These are phyloP conservation scores for Teratosphaeria gauchensis DNA, from an alignment of 2,329 filamentous ascomycete species.

Conservation along the genomic window DNA sequence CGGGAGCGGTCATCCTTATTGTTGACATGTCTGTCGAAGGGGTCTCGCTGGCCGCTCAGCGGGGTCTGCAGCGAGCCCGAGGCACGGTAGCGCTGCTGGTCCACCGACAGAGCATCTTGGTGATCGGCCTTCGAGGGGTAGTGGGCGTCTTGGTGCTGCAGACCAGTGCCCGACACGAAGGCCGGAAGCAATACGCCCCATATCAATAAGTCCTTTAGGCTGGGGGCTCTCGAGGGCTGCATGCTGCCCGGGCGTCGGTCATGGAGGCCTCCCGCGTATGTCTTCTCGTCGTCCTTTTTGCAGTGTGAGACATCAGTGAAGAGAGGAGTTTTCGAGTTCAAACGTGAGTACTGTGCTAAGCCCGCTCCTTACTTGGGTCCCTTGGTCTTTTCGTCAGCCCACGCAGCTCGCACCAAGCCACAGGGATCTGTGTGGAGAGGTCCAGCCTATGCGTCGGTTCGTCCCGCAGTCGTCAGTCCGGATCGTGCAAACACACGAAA, in stretches of 20 bases:
- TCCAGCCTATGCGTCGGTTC: background rate
- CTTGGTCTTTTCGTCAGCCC: background rate
- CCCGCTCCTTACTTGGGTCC: background rate
- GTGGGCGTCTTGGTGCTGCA: constrained; percentile 3
- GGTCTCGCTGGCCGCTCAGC: constrained; percentile 19
- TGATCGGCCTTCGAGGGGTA: background rate
- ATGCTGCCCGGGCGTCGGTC: constrained; percentile 1
- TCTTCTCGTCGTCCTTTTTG: background rate
- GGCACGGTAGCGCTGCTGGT: constrained; percentile 6
- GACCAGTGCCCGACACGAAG: background rate
- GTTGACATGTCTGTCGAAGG: constrained; percentile 9
- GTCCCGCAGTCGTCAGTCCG: background rate
- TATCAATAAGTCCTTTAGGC: constrained; percentile 2
- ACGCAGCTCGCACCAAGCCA: background rate
- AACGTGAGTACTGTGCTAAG: background rate
- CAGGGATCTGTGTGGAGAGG: background rate
- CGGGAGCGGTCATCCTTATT: constrained; percentile 8
- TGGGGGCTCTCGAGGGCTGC: constrained; percentile 3
- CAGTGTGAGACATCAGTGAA: background rate
- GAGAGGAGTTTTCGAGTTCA: background rate
- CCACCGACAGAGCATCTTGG: background rate
- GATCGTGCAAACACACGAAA: background rate
- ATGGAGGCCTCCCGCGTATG: background rate
- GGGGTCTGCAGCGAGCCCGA: constrained; percentile 19
- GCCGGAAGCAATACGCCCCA: constrained; percentile 2